Evolutionary conservation across 129 eudicot species (phyloP).

Genomic region (Helichrysum umbraculigerum): DNA sequence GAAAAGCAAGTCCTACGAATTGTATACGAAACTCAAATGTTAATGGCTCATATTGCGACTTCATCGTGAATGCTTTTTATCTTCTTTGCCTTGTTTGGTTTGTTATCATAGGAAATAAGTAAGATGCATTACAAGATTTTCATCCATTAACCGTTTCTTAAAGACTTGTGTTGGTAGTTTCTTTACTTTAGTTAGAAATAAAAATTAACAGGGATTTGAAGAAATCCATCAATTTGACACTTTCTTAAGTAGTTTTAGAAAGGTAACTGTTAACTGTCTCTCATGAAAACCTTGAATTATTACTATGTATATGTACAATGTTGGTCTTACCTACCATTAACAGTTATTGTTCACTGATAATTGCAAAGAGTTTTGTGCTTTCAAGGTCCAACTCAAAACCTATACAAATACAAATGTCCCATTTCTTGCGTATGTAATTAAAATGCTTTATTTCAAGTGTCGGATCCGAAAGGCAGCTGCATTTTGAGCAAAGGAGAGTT

Average conservation of each 20-base stretch:
- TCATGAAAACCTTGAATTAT: too few relatives aligned
- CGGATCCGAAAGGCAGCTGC: too few relatives aligned
- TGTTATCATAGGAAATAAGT: conserved; percentile 16
- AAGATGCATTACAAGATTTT: conserved; percentile 18
- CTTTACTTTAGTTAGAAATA: conserved; percentile 18
- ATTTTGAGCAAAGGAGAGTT: too few relatives aligned
- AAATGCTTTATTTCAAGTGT: too few relatives aligned
- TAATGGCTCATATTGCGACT: conserved; percentile 36
- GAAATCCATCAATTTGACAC: not conserved
- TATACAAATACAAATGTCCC: too few relatives aligned
- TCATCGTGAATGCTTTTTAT: conserved; percentile 32
- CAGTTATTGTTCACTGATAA: too few relatives aligned
- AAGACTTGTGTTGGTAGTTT: conserved; percentile 29
- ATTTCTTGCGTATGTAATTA: too few relatives aligned
- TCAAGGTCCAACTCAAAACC: not conserved
- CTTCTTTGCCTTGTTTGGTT: conserved; percentile 30
- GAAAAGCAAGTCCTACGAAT: conserved; percentile 27
- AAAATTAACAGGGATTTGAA: not conserved
- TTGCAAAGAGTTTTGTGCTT: not conserved
- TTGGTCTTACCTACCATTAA: too few relatives aligned
- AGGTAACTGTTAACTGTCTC: too few relatives aligned
- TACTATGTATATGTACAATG: too few relatives aligned
- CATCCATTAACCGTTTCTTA: conserved; percentile 28
- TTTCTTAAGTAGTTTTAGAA: not conserved
- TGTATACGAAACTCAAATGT: conserved; percentile 24